phyloP scores from a whole-genome alignment of 352 stramenopile species.

The Globisporangium carolinianum region DNA sequence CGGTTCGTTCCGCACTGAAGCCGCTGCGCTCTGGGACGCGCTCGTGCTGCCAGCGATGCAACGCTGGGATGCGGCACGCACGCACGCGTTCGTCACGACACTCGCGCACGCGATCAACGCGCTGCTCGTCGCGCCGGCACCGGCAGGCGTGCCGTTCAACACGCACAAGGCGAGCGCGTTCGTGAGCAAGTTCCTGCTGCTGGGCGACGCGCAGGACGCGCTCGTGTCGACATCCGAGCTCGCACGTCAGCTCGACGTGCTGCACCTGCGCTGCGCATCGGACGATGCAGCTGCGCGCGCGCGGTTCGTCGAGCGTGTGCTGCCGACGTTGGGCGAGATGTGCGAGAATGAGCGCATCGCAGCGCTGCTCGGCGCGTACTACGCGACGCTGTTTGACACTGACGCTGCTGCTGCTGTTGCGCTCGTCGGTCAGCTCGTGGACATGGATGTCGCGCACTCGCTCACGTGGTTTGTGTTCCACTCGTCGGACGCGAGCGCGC shows the following conservation, averaged over 20 bases:
- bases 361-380: constrained; percentile 29
- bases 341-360: constrained; percentile 47
- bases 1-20: constrained; percentile 43
- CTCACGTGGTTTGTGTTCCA: constrained; percentile 76
- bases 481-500: constrained; percentile 19
- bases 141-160: constrained; percentile 28
- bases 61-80: constrained; percentile 31
- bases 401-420: constrained; percentile 20
- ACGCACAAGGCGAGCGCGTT: constrained; percentile 43
- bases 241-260: constrained; percentile 41
- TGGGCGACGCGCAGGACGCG: constrained; percentile 25
- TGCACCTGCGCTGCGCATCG: constrained; percentile 29
- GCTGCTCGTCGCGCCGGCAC: constrained; percentile 27
- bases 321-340: constrained; percentile 45
- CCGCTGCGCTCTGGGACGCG: constrained; percentile 36
- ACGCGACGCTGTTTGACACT: constrained; percentile 21
- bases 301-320: constrained; percentile 40
- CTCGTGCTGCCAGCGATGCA: constrained; percentile 28
- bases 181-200: constrained; percentile 39
- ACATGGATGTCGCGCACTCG: constrained; percentile 66
- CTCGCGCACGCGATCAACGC: constrained; percentile 48
- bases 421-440: constrained; percentile 41
- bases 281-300: constrained; percentile 13
- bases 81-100: constrained; percentile 32
- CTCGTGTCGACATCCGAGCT: constrained; percentile 21